Evolutionary conservation across 2,329 filamentous ascomycete species (phyloP), one percentile per base, ranked within the genome.

Genomic region (Anisogramma anomala): DNA sequence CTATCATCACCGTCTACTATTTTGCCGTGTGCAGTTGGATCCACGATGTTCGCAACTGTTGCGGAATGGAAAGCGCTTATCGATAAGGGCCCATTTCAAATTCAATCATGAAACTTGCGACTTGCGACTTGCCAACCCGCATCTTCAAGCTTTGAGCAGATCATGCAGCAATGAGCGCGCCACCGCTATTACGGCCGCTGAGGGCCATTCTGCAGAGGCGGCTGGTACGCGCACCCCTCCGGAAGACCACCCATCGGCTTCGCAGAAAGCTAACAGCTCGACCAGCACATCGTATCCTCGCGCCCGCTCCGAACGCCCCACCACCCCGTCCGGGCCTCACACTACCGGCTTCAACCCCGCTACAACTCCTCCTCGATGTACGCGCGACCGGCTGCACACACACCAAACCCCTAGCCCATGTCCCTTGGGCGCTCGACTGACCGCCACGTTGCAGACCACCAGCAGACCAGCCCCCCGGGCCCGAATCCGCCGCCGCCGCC

Each of bases 171-270:
- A 61, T 61, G 57, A 58, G 53, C 45, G 46, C 54, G 41, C 54
- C 56, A 37, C 54, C 57, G 48, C 54, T 61, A 58, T 50, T 61
- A 59, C 50, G 58, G 52, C 57, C 58, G 42, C 44, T 58, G 33
- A 55, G 56, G 55, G 52, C 52, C 33, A 46, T 55, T 14, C 39
- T 58, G 30, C 52, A 54, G 45, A 52, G 50, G 36, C 52, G 52
- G 43, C 41, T 55, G 53, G 59, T 61, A 48, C 10, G 39, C 22
- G 8, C 7, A 22, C 28, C 4, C n/a, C 4, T 28, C 9, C 11
- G 17, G 4, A 34, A 5, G n/a, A n/a, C n/a, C n/a, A n/a, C n/a
- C 3, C n/a, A 6, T 20, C 31, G 22, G 11, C 11, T 9, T 4
- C 28, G 7, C 13, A 22, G 13, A 23, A 36, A 33, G 36, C 46